Percentiles rank a stretch among this genome's conserved stretches.
phyloP scores from a whole-genome alignment of 441 rosid species.

The Populus trichocarpa region DNA sequence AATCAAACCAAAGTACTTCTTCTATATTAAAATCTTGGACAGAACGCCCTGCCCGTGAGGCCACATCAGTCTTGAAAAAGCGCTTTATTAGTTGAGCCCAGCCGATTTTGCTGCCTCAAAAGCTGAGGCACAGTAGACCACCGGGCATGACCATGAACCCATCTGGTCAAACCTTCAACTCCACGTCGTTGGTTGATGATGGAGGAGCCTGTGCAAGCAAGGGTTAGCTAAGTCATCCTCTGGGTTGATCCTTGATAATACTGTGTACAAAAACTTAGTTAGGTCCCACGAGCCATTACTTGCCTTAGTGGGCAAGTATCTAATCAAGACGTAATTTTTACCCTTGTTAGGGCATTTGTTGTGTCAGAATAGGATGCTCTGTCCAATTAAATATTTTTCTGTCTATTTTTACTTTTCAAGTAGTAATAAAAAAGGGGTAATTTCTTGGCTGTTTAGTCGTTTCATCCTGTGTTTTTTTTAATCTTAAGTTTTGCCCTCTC shows the following conservation, averaged over 20 bases:
- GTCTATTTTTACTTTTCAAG: background rate
- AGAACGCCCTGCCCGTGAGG: background rate
- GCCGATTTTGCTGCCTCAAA: background rate
- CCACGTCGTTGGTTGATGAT: background rate
- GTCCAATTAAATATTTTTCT: background rate
- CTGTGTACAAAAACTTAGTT: background rate
- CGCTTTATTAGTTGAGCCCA: background rate
- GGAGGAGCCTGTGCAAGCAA: background rate
- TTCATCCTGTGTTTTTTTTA: background rate
- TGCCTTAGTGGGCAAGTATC: conserved; percentile 27
- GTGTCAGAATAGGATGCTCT: background rate
- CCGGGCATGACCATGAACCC: background rate
- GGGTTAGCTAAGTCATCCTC: background rate
- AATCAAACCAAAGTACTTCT: background rate
- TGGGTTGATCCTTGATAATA: background rate
- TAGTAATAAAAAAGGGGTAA: background rate
- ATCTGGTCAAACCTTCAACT: background rate
- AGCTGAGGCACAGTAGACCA: background rate
- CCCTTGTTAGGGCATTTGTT: background rate
- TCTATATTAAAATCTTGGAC: background rate
- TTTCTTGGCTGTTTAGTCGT: too few relatives aligned
- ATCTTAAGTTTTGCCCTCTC: background rate
- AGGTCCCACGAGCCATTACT: conserved; percentile 17
- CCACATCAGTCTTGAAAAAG: background rate
- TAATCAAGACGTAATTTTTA: background rate